Evolutionary conservation across 805 yeast species (phyloP).

Genomic region (Candida golubevii): DNA sequence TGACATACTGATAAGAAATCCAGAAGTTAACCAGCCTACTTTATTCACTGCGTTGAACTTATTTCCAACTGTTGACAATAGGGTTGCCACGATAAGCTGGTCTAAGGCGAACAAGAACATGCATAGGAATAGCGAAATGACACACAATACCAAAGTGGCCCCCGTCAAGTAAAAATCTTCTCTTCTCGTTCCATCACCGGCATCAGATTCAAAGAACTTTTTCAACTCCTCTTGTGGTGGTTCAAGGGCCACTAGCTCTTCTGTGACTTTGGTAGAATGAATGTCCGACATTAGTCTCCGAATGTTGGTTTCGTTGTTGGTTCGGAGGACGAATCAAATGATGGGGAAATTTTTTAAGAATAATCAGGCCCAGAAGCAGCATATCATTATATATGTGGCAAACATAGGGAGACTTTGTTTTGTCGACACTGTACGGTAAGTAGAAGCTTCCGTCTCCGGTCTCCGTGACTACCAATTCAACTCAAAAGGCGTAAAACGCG

Average conservation of each 20-base stretch:
- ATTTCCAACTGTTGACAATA: constrained; percentile 33
- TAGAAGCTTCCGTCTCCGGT: too few species aligned
- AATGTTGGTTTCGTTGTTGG: too few species aligned
- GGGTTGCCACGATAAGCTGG: constrained; percentile 36
- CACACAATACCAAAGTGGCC: constrained; percentile 19
- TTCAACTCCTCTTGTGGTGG: constrained; percentile 4
- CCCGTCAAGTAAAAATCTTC: constrained; percentile 37
- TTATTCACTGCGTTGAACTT: constrained; percentile 31
- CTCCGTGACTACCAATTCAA: too few species aligned
- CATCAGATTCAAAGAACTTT: constrained; percentile 34
- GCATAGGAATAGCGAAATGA: constrained; percentile 26
- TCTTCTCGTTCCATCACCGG: constrained; percentile 40
- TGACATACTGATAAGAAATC: constrained; percentile 32
- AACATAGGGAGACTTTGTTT: too few species aligned
- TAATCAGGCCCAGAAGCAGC: too few species aligned
- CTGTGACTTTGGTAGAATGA: neutral
- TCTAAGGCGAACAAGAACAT: constrained; percentile 36
- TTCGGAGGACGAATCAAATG: too few species aligned
- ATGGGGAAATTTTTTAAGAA: too few species aligned
- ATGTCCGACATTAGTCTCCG: neutral
- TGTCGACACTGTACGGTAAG: too few species aligned
- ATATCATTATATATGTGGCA: neutral
- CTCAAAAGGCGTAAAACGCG: too few species aligned
- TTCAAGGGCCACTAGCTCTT: constrained; percentile 1
- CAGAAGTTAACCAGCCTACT: constrained; percentile 38